Conservation (phyloP, 495 filamentous ascomycete species). For the Penicillium pulvis region DNA sequence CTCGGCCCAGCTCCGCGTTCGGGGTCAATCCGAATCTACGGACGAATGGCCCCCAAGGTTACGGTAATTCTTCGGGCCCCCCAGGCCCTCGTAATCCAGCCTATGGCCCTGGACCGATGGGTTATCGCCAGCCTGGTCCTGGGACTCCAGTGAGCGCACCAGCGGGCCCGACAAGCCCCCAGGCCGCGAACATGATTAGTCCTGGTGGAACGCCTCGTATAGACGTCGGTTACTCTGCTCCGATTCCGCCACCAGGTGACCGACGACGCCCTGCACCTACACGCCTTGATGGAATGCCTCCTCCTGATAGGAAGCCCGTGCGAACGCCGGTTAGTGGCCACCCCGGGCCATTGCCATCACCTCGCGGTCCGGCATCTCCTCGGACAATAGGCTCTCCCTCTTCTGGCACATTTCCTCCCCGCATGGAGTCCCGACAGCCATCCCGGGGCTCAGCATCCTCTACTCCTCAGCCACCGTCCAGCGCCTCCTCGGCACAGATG, state of each 20-base stretch:
- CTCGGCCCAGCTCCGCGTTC: conserved; percentile 66
- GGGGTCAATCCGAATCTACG: conserved; percentile 60
- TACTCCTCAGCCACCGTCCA: conserved; percentile 31
- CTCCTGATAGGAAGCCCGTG: conserved; percentile 38
- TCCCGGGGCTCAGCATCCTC: conserved; percentile 35
- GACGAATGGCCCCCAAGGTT: conserved; percentile 37
- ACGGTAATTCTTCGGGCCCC: conserved; percentile 27
- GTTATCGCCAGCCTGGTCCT: conserved; percentile 42
- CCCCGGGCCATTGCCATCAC: conserved; percentile 24
- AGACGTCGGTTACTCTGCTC: conserved; percentile 58
- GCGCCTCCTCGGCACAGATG: conserved; percentile 32
- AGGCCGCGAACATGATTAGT: conserved; percentile 24
- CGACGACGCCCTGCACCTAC: conserved; percentile 39
- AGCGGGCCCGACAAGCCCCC: conserved; percentile 33
- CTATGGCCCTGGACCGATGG: conserved; percentile 39
- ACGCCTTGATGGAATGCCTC: conserved; percentile 33
- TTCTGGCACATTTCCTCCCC: conserved; percentile 32
- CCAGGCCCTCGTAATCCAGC: conserved; percentile 33
- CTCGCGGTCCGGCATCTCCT: conserved; percentile 33
- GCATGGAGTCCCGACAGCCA: conserved; percentile 37
- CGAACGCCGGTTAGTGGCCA: conserved; percentile 36
- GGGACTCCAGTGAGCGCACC: conserved; percentile 34
- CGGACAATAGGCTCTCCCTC: conserved; percentile 35
- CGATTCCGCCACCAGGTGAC: conserved; percentile 44
- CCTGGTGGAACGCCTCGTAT: conserved; percentile 42